Evolutionary conservation across 1,284 basidiomycete species (phyloP), one percentile per base, ranked within the genome.

Genomic region (Ustilago shanxiensis): DNA sequence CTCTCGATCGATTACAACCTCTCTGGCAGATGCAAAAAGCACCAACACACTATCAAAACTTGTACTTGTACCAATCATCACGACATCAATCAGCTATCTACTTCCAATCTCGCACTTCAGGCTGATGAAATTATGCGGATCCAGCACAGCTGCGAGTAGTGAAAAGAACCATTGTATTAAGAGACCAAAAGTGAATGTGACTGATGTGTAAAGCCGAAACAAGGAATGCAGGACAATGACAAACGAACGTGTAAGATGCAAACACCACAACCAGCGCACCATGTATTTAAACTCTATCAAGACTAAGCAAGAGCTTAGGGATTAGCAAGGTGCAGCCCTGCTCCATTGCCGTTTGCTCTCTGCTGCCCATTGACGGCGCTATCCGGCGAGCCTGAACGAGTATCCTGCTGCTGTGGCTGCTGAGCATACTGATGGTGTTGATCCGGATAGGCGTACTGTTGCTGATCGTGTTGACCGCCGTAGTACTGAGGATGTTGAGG

Each of bases 251-350:
- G 14, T 37, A 18, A 22, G 44, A 57, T 41, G 45, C 14, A 13
- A 54, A 26, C 14, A 6, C 18, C 35, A 64, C 11, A 45, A 55
- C 44, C 18, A 20, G n/a, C 44, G 20, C 7, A 22, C 8, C 20
- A 6, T 11, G n/a, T n/a, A n/a, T n/a, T n/a, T n/a, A n/a, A n/a
- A n/a, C n/a, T n/a, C n/a, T n/a, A n/a, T n/a, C n/a, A n/a, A n/a
- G n/a, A n/a, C n/a, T n/a, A n/a, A n/a, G n/a, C n/a, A n/a, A n/a
- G n/a, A n/a, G n/a, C n/a, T n/a, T n/a, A 77, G 20, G 74, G 74
- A 29, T 77, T 77, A 60, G 70, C 74, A 18, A 77, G 74, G 58
- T 69, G 74, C 52, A 77, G 50, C 13, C 73, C 72, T 8, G 41
- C 64, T 14, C 39, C 57, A n/a, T 20, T 37, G 16, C 60, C 66